Evolutionary conservation across 2,329 filamentous ascomycete genomes (phyloP), one percentile per base, ranked within the genome.

Genomic region (Aspergillus sp.): DNA sequence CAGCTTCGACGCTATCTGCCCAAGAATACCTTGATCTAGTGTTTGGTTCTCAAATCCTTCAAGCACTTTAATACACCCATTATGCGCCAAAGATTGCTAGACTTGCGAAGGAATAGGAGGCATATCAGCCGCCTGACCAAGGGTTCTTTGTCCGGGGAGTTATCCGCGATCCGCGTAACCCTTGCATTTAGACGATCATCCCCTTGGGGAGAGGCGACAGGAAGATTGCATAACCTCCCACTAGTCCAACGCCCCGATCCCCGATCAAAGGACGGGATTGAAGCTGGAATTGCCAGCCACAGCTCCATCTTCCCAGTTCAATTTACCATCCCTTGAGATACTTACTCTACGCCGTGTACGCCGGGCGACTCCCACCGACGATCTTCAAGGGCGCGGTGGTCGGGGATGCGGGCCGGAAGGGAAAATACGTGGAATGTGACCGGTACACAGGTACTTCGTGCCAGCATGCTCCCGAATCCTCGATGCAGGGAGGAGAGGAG

Each of bases 381-480:
- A 51, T 52, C 32, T 23, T 49, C 46, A 47, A 47, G 47, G 52
- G 34, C 31, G 47, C 47, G 46, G 29, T 48, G 43, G 36, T 47
- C 53, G 56, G 57, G 60, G 47, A 54, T 45, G 48, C 53, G 52
- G 54, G 38, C 47, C 48, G 52, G 55, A 41, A 25, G 45, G 19
- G 29, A 19, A 46, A 51, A 46, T 49, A 40, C 49, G 44, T 53
- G 58, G 60, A 63, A 61, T 60, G 58, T 55, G 52, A 58, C 54
- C 53, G 46, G 45, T 55, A 55, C 51, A 45, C 40, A 48, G 31
- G 34, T n/a, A n/a, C 16, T 38, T 38, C 14, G 34, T n/a, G 34
- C n/a, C 38, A 32, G 21, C 25, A 23, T 29, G 32, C 31, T 21
- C 5, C 41, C 20, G 36, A 21, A 11, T 25, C 32, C 17, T 17